Evolutionary conservation across 2,329 filamentous ascomycete species (phyloP), one percentile per base, ranked within the genome.

Genomic region (Talaromyces islandicus): DNA sequence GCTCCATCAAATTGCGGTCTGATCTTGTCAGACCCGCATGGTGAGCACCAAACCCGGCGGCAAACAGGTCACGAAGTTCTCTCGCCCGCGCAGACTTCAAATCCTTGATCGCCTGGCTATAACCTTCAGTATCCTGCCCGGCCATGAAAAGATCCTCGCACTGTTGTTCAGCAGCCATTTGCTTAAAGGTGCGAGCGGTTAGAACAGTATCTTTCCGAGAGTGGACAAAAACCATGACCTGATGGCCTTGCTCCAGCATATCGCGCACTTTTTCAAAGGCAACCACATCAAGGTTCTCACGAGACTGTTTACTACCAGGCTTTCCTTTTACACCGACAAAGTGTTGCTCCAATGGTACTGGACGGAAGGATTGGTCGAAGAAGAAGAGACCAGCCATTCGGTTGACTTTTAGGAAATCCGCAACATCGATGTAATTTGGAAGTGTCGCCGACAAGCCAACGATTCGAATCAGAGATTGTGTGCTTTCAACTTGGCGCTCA

Each of bases 221-320:
- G 73, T 99, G 95, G 11, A 99, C 95, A 73, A 99, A 99, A 0
- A 99, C 93, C 95, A 99, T 99, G 65, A 99, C 85, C 73, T 99
- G 94, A 69, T 99, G 94, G n/a, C 90, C 92, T 61, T 82, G 80
- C 70, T 92, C 86, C 3, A 99, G 81, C 92, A 99, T 97, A 57
- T 94, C 89, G 66, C 87, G 88, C 53, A 97, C 92, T 72, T 99
- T 99, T 66, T 97, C 92, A 70, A 95, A 99, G 0, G 91, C 87
- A 2, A 91, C 87, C 25, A 83, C 83, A 67, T 99, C 94, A 29
- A 99, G 80, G 65, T 97, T 97, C 41, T 97, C 93, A 60, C 90
- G 87, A 9, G 90, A 92, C 62, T 87, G 85, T 70, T 88, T 94
- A 25, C 85, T 86, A 4, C 90, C 90, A 0, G 91, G 77, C 71